phyloP scores from a whole-genome alignment of 257 asterid species.

The Petunia axillaris region DNA sequence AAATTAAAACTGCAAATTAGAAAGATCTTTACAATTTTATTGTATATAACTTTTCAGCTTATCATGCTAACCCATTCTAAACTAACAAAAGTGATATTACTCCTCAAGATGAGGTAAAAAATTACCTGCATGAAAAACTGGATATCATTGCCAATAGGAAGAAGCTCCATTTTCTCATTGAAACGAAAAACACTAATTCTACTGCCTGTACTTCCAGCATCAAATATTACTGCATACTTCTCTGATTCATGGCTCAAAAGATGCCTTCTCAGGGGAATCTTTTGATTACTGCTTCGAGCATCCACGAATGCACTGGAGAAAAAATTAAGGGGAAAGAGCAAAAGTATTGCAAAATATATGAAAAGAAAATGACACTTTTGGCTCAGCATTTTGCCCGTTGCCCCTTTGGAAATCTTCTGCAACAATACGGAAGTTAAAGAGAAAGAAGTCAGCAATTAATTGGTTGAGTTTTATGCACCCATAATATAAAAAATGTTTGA shows the following conservation, averaged over 20 bases:
- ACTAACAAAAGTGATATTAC: too few species aligned
- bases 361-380: constrained; percentile 33
- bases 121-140: constrained; percentile 59
- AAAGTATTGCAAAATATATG: constrained; percentile 44
- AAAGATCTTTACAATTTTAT: too few species aligned
- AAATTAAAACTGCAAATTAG: too few species aligned
- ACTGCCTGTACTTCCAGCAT: constrained; percentile 86
- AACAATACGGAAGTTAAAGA: not conserved
- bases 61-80: too few species aligned
- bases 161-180: constrained; percentile 59
- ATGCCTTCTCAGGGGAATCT: constrained; percentile 31
- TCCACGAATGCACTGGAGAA: constrained; percentile 24
- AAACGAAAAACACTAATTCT: constrained; percentile 81
- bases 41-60: too few species aligned
- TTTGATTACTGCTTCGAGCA: too few species aligned
- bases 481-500: not conserved
- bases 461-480: not conserved
- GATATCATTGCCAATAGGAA: constrained; percentile 66
- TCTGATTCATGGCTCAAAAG: constrained; percentile 45
- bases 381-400: constrained; percentile 14
- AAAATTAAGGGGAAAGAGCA: constrained; percentile 52
- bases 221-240: constrained; percentile 75
- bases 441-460: too few species aligned
- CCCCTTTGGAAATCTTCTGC: not conserved
- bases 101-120: too few species aligned